phyloP scores from a whole-genome alignment of 306 rosid species.

The Gleditsia sinensis region DNA sequence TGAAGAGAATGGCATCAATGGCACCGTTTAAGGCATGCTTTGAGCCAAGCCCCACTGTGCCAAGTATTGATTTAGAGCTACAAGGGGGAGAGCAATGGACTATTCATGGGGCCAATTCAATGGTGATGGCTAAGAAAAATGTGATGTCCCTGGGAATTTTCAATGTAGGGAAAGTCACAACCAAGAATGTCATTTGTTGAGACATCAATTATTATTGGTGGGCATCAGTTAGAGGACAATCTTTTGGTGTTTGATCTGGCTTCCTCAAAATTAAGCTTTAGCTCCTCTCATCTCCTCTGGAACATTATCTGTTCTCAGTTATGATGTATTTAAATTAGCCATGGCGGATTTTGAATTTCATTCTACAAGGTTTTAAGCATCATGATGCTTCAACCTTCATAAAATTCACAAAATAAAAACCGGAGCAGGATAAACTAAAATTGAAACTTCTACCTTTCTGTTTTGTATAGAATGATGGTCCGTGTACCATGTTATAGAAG shows the following conservation, averaged over 20 bases:
- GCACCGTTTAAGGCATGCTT: constrained; percentile 43
- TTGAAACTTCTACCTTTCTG: no score
- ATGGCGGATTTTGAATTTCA: background rate
- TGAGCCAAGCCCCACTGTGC: constrained; percentile 29
- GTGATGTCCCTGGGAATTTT: constrained; percentile 40
- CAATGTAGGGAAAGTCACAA: constrained; percentile 35
- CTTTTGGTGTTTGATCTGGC: constrained; percentile 1
- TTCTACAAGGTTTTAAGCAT: background rate
- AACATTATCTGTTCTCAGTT: constrained; percentile 20
- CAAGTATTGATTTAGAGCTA: constrained; percentile 36
- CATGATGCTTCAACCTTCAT: no score
- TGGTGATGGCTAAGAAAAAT: constrained; percentile 29
- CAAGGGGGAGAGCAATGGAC: constrained; percentile 31
- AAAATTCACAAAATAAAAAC: no score
- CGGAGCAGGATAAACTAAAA: no score
- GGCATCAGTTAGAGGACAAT: background rate
- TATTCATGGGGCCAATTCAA: constrained; percentile 34
- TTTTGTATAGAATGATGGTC: no score
- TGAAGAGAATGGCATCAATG: constrained; percentile 36
- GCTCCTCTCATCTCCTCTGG: constrained; percentile 16
- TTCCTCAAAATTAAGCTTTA: constrained; percentile 29
- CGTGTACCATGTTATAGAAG: no score
- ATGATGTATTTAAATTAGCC: background rate
- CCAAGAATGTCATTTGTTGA: background rate
- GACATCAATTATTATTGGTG: constrained; percentile 36